Evolutionary conservation across 805 yeast genomes (phyloP).

Genomic region (Cyberlindnera suaveolens): DNA sequence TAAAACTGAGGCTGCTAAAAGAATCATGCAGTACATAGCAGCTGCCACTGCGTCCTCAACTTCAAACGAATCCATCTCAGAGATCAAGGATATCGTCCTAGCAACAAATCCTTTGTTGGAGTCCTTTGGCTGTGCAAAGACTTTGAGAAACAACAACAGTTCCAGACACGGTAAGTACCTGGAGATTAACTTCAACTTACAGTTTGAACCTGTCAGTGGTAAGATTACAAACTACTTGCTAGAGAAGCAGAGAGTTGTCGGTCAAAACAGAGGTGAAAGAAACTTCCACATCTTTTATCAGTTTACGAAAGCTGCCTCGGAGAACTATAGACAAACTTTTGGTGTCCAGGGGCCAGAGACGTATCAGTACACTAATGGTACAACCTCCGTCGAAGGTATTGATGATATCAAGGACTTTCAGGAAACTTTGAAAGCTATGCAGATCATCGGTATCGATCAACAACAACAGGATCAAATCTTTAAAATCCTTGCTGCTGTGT

Average conservation of each 20-base stretch:
- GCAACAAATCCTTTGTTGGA: constrained; percentile 94
- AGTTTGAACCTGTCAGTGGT: constrained; percentile 88
- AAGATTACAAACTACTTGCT: constrained; percentile 90
- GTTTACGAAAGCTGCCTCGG: constrained; percentile 86
- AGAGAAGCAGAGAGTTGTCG: constrained; percentile 96
- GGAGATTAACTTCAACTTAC: constrained; percentile 79
- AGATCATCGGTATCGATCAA: constrained; percentile 73
- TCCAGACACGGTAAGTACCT: constrained; percentile 92
- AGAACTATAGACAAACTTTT: constrained; percentile 69
- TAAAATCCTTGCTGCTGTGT: constrained; percentile 71
- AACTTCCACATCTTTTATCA: constrained; percentile 97
- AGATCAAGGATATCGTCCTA: constrained; percentile 93
- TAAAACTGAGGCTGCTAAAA: constrained; percentile 95
- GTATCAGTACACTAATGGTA: constrained; percentile 82
- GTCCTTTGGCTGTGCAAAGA: constrained; percentile 91
- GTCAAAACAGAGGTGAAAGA: constrained; percentile 86
- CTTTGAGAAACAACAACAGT: constrained; percentile 81
- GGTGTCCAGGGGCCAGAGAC: constrained; percentile 96
- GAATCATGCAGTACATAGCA: constrained; percentile 95
- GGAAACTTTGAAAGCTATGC: constrained; percentile 85
- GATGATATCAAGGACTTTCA: constrained; percentile 75
- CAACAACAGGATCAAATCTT: constrained; percentile 88
- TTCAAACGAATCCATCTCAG: constrained; percentile 64
- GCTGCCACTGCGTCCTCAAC: constrained; percentile 70
- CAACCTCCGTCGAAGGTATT: constrained; percentile 80